Base-by-base conservation (phyloP, 208 protist genomes). In the Crithidia fasciculata region DNA sequence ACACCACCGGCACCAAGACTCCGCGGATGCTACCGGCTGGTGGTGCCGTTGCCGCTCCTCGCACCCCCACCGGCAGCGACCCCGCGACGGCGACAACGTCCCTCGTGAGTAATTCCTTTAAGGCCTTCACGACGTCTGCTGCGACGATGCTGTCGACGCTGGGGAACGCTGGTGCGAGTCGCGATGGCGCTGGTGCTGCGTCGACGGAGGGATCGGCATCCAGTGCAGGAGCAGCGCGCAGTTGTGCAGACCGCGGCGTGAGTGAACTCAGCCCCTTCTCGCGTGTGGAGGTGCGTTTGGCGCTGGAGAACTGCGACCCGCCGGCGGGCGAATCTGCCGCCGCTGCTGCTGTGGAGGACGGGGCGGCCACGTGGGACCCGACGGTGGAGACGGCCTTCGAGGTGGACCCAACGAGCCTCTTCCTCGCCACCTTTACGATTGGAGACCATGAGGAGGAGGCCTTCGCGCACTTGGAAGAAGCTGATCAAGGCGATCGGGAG, bases 41-140 rank as follows among this genome's bases (percentile, higher is more conserved):
- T 28, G 28, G 28, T 28, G 28, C 28, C 28, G 28, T 28, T 28
- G 28, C 28, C 28, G 28, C 28, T 28, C 28, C 28, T 28, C 28
- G 28, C 28, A 28, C 28, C 28, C 28, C 28, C 28, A 28, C 28
- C 28, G 28, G 28, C 0, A 28, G 28, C 28, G 28, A 28, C 28
- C 28, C 28, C 28, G 28, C 28, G 28, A 28, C 28, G 28, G 50
- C 19, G 5, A 10, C 47, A 6, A 62, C 19, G 6, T 61, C 56
- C 36, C 37, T 41, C 6, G 39, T 56, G 52, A 59, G 62, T 15
- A 50, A 68, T 0, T 52, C 62, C 6, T 74, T 80, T 19, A 53
- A 63, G 56, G 53, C 68, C n/a, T 80, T 80, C 61, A 80, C 74
- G 36, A 69, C 74, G 36, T 69, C 74, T 49, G 74, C 61, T 15